Conservation (phyloP, 148 eudicot species). For the Rhododendron griersonianum region DNA sequence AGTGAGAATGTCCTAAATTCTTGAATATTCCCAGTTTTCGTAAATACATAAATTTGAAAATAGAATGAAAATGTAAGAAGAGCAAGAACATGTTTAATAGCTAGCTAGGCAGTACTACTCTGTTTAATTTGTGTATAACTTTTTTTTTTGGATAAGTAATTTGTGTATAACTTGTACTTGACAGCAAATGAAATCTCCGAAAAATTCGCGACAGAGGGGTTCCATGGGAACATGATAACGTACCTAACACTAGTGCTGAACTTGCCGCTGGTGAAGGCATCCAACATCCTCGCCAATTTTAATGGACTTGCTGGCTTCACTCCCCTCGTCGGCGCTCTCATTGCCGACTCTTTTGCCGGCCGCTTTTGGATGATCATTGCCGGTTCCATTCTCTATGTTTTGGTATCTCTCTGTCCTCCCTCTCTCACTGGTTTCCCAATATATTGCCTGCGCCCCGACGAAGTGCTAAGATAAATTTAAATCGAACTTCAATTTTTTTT, state of each 20-base stretch:
- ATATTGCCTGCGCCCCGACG: neutral
- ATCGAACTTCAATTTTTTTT: too few relatives aligned
- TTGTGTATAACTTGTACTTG: neutral
- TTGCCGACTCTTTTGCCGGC: constrained; percentile 72
- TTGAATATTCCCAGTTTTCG: too few relatives aligned
- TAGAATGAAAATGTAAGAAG: too few relatives aligned
- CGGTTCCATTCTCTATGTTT: constrained; percentile 55
- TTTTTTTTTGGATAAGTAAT: too few relatives aligned
- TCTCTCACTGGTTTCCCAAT: neutral
- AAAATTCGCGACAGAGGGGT: constrained; percentile 64
- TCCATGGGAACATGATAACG: constrained; percentile 73
- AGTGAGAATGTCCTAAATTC: too few relatives aligned
- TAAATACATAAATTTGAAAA: too few relatives aligned
- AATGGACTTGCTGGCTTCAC: constrained; percentile 67
- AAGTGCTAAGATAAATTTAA: neutral
- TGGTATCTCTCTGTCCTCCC: constrained; percentile 30
- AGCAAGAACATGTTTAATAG: too few relatives aligned
- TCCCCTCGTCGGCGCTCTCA: constrained; percentile 67
- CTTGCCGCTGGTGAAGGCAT: constrained; percentile 70
- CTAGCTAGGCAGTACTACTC: too few relatives aligned
- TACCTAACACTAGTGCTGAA: constrained; percentile 64
- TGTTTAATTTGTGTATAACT: neutral
- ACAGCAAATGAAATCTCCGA: constrained; percentile 81
- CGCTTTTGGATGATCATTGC: constrained; percentile 67
- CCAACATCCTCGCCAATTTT: constrained; percentile 67